Evolutionary conservation across 306 rosid genomes (phyloP), one percentile per base, ranked within the genome.

Genomic region (Casuarina equisetifolia): DNA sequence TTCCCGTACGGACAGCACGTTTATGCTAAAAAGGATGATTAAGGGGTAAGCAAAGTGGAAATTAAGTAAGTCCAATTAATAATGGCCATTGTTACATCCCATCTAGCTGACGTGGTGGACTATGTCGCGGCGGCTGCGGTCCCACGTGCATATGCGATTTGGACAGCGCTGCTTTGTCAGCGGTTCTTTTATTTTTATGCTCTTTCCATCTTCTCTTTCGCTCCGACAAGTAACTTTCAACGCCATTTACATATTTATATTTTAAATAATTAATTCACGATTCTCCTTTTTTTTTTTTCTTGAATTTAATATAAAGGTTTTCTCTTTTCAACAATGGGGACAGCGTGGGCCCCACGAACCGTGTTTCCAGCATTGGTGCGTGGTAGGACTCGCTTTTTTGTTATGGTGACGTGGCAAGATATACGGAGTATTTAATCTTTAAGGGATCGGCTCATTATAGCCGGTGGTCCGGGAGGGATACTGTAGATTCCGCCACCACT

Each of bases 51-150:
- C 1, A 51, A 4, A 16, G 19, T 40, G 36, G 17, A 19, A 42
- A 77, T 25, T 54, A 69, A 55, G 66, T 40, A 78, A 35, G 48
- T 53, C 35, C 44, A 67, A 67, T 67, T 67, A 38, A 63, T 63
- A 36, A 67, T 15, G 8, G n/a, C 71, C 3, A 20, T 8, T 20
- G 10, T 49, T 19, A 55, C 13, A 55, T 5, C 40, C 16, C 8
- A 40, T 39, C 35, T 4, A 16, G 74, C 12, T 81, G 84, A 61
- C 35, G 59, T 75, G 76, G 84, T 3, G 7, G 13, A 12, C 15
- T 0, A 39, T 62, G 84, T 70, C 84, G 77, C 84, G 77, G 74
- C 77, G 73, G 81, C 84, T 50, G 12, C 9, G 50, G 49, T 17
- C 71, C 69, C 71, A 67, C 50, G 71, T 42, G 71, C 72, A 51